Percentiles rank a stretch among this genome's conserved stretches.
Evolutionary conservation across 2,329 filamentous ascomycete genomes (phyloP).

Genomic region (Penicillium occitanis): DNA sequence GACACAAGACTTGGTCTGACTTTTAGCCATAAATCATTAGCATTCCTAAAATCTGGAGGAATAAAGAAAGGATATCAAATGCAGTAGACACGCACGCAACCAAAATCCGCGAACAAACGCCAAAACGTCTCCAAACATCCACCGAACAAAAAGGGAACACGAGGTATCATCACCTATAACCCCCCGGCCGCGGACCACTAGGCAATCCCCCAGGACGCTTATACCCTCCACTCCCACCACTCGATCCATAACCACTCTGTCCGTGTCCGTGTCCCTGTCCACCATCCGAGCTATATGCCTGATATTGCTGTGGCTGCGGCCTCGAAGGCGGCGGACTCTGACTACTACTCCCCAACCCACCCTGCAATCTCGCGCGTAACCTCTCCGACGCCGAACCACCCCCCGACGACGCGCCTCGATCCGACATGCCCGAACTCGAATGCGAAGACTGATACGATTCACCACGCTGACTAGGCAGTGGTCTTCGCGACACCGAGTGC

Average conservation of each 20-base stretch:
- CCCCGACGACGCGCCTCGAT: constrained; percentile 32
- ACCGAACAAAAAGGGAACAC: not conserved
- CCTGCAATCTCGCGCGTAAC: constrained; percentile 76
- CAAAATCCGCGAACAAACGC: not conserved
- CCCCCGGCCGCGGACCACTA: constrained; percentile 8
- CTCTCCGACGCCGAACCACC: constrained; percentile 71
- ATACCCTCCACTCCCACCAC: constrained; percentile 7
- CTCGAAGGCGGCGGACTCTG: constrained; percentile 27
- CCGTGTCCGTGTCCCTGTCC: not conserved
- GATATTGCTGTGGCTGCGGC: constrained; percentile 16
- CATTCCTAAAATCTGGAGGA: not conserved
- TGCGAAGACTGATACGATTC: constrained; percentile 69
- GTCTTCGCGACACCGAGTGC: constrained; percentile 47
- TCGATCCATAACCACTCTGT: not conserved
- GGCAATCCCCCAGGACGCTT: constrained; percentile 14
- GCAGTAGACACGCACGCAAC: not conserved
- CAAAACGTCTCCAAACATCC: not conserved
- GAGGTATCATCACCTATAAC: not conserved
- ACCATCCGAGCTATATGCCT: constrained; percentile 3
- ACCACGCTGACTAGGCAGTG: constrained; percentile 69
- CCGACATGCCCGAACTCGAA: constrained; percentile 40
- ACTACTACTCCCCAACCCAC: constrained; percentile 48
- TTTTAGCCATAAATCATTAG: not conserved
- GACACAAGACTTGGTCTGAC: too few relatives aligned
- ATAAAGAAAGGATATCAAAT: not conserved